Conservation (phyloP, 2,329 filamentous ascomycete genomes). For the Aureobasidium sp. region DNA sequence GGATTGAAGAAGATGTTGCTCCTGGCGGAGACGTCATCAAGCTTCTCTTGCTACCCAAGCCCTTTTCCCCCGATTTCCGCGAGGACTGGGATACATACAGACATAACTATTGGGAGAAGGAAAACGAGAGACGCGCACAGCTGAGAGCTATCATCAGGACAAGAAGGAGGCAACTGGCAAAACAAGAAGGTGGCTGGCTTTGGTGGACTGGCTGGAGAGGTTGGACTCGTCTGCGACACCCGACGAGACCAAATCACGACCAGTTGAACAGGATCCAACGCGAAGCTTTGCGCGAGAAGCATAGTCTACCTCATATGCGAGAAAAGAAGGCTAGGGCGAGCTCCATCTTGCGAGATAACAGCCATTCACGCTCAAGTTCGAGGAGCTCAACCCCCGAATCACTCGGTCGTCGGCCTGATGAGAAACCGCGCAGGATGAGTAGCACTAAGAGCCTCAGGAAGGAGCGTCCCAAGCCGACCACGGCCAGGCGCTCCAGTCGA, state of each 20-base stretch:
- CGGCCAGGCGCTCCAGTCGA: constrained; percentile 1
- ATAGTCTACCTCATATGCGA: constrained; percentile 29
- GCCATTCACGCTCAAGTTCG: constrained; percentile 22
- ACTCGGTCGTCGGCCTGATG: constrained; percentile 15
- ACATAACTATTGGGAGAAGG: constrained; percentile 91
- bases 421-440: neutral
- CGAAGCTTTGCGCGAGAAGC: constrained; percentile 14
- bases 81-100: constrained; percentile 97
- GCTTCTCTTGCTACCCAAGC: constrained; percentile 81
- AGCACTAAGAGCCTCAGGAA: constrained; percentile 13
- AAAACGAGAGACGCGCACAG: constrained; percentile 78
- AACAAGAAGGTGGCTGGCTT: constrained; percentile 63
- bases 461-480: constrained; percentile 7
- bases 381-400: constrained; percentile 27
- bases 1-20: constrained; percentile 79
- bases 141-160: constrained; percentile 63
- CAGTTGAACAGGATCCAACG: constrained; percentile 3
- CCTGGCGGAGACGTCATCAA: constrained; percentile 88
- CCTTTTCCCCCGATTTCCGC: constrained; percentile 86
- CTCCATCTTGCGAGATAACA: constrained; percentile 14
- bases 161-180: constrained; percentile 60
- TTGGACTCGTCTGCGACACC: constrained; percentile 31
- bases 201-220: constrained; percentile 78
- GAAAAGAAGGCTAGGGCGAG: constrained; percentile 13
- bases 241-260: constrained; percentile 3